Evolutionary conservation across 179 eudicot genomes (phyloP).

Genomic region (Patellifolia procumbens): DNA sequence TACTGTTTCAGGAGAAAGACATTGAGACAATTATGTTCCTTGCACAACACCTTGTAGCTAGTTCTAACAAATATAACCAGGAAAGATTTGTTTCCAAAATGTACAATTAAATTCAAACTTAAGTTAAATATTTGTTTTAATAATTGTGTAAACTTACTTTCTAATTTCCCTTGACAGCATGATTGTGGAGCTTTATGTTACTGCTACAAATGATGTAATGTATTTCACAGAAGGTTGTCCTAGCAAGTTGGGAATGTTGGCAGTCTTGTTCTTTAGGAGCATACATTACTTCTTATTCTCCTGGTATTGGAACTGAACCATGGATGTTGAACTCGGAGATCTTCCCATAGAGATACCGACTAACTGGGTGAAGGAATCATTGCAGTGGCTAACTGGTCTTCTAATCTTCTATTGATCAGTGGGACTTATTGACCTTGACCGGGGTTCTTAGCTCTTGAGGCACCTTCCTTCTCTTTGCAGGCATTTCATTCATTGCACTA

Average conservation of each 20-base stretch:
- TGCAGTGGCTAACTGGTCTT: slow-evolving; percentile 54
- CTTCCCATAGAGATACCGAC: slow-evolving; percentile 41
- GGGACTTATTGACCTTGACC: slow-evolving; percentile 51
- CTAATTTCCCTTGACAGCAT: slow-evolving; percentile 27
- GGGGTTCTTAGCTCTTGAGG: slow-evolving; percentile 45
- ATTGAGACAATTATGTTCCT: background rate
- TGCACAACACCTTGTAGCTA: background rate
- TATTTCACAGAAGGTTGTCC: slow-evolving; percentile 61
- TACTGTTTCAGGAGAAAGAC: background rate
- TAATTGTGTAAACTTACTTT: background rate
- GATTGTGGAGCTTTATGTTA: slow-evolving; percentile 51
- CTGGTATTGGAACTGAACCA: slow-evolving; percentile 55
- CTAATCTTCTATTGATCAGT: slow-evolving; percentile 54
- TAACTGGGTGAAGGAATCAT: slow-evolving; percentile 51
- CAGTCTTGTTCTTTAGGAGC: slow-evolving; percentile 42
- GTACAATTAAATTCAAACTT: background rate
- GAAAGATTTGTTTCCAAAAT: background rate
- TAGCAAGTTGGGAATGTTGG: slow-evolving; percentile 40
- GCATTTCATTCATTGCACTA: slow-evolving; percentile 36
- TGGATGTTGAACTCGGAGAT: slow-evolving; percentile 46
- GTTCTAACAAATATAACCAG: background rate
- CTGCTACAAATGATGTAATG: slow-evolving; percentile 29
- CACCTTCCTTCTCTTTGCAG: slow-evolving; percentile 50
- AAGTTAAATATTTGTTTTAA: background rate
- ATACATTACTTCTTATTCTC: slow-evolving; percentile 27